phyloP scores from a whole-genome alignment of 371 early-diverging fungal species.

The Mucor velutinosus region DNA sequence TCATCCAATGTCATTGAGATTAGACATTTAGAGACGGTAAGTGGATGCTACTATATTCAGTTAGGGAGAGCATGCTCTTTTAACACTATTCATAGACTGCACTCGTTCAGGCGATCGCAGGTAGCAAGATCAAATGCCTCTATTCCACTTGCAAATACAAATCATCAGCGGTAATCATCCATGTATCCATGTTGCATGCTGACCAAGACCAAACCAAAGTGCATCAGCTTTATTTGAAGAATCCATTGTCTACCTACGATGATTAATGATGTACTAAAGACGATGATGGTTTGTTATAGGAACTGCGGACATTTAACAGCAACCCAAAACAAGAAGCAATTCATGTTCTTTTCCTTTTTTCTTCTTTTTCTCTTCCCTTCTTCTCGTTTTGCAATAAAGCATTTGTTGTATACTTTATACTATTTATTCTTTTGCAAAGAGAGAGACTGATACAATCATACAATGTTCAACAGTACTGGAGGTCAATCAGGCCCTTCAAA shows the following conservation, averaged over 20 bases:
- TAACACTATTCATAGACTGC: constrained; percentile 9
- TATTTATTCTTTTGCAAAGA: not conserved
- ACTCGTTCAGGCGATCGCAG: constrained; percentile 20
- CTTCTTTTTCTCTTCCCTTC: not conserved
- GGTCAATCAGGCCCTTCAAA: constrained; percentile 23
- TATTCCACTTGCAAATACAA: constrained; percentile 3
- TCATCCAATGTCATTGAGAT: constrained; percentile 39
- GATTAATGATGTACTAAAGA: not conserved
- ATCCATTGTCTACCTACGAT: constrained; percentile 5
- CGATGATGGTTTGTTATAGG: not conserved
- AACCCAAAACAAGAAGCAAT: constrained; percentile 14
- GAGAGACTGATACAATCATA: not conserved
- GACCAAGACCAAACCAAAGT: constrained; percentile 22
- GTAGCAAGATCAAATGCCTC: constrained; percentile 18
- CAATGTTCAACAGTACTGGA: constrained; percentile 24
- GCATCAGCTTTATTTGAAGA: constrained; percentile 6
- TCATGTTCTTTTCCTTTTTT: constrained; percentile 14
- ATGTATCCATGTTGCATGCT: constrained; percentile 20
- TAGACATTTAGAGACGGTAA: constrained; percentile 45
- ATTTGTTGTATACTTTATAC: not conserved
- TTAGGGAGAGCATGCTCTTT: not conserved
- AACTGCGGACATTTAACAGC: constrained; percentile 1
- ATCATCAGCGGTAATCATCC: constrained; percentile 4
- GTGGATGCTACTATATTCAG: not conserved
- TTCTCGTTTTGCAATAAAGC: not conserved